These are phyloP conservation scores for Haberlea rhodopensis DNA, from an alignment of 257 asterid genomes.

Conservation along the genomic window DNA sequence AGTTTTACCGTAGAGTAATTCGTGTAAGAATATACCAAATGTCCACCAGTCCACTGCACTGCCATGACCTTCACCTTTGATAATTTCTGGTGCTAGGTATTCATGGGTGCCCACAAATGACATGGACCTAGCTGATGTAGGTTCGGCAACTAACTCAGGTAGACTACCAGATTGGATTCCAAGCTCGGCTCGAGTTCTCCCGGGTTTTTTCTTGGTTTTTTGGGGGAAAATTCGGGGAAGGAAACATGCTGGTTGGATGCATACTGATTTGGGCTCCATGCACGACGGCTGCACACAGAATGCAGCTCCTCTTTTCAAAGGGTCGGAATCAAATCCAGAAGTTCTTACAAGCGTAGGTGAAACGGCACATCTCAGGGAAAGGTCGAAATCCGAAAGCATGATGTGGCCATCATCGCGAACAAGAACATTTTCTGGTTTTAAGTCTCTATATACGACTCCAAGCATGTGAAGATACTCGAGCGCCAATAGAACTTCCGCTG, in stretches of 20 bases:
- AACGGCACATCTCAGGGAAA: conserved; percentile 69
- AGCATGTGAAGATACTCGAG: conserved; percentile 89
- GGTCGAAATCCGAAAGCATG: conserved; percentile 85
- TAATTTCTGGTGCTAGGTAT: conserved; percentile 74
- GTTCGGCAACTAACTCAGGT: conserved; percentile 78
- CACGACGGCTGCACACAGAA: conserved; percentile 82
- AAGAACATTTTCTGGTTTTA: conserved; percentile 76
- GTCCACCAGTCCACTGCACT: conserved; percentile 97
- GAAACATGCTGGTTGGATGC: conserved; percentile 77
- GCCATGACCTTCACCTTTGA: conserved; percentile 87
- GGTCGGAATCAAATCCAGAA: conserved; percentile 43
- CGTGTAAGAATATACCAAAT: conserved; percentile 75
- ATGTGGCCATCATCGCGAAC: conserved; percentile 88
- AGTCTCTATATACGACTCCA: conserved; percentile 77
- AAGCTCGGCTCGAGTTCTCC: conserved; percentile 49
- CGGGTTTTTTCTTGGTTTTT: conserved; percentile 48
- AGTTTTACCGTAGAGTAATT: conserved; percentile 67
- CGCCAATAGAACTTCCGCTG: conserved; percentile 80
- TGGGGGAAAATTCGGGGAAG: conserved; percentile 66
- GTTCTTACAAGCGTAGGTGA: conserved; percentile 64
- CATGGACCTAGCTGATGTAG: conserved; percentile 80
- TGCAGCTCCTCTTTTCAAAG: conserved; percentile 50
- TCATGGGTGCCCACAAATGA: conserved; percentile 86
- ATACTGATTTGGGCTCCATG: conserved; percentile 62
- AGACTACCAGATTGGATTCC: conserved; percentile 38